phyloP scores from a whole-genome alignment of 139 green algal genomes.

The Picochlorum sp. region DNA sequence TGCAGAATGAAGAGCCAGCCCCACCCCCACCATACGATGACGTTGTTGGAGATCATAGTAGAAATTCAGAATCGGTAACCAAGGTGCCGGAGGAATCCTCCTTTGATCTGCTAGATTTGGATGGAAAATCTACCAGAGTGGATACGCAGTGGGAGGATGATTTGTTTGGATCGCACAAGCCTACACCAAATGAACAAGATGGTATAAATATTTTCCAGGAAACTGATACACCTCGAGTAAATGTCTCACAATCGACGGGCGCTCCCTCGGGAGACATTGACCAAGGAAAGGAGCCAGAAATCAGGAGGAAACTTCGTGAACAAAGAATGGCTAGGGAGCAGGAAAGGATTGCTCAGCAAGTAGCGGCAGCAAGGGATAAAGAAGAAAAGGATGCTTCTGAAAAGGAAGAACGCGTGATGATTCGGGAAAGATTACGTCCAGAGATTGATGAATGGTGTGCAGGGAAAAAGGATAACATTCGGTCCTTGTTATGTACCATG shows the following conservation, averaged over 20 bases:
- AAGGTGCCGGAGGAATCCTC: not conserved
- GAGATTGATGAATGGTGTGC: conserved; percentile 55
- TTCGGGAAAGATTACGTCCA: conserved; percentile 46
- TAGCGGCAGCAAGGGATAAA: conserved; percentile 30
- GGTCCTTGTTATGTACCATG: conserved; percentile 71
- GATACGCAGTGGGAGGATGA: not conserved
- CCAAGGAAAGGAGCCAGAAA: conserved; percentile 29
- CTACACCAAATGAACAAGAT: conserved; percentile 15
- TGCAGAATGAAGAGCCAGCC: not conserved
- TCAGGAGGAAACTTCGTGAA: conserved; percentile 18
- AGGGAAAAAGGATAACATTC: conserved; percentile 76
- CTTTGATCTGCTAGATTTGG: not conserved
- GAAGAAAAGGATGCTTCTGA: conserved; percentile 35
- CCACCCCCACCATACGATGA: conserved; percentile 5
- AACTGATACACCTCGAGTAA: no score
- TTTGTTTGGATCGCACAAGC: not conserved
- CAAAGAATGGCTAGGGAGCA: conserved; percentile 21
- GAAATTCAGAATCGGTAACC: not conserved
- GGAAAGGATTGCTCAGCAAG: conserved; percentile 22
- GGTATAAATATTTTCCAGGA: not conserved
- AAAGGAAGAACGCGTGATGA: conserved; percentile 43
- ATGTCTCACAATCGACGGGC: no score
- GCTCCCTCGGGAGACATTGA: not conserved
- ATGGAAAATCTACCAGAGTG: not conserved
- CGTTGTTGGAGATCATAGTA: not conserved